Conservation (phyloP, 2,329 filamentous ascomycete genomes). For the Sporothrix schenckii region DNA sequence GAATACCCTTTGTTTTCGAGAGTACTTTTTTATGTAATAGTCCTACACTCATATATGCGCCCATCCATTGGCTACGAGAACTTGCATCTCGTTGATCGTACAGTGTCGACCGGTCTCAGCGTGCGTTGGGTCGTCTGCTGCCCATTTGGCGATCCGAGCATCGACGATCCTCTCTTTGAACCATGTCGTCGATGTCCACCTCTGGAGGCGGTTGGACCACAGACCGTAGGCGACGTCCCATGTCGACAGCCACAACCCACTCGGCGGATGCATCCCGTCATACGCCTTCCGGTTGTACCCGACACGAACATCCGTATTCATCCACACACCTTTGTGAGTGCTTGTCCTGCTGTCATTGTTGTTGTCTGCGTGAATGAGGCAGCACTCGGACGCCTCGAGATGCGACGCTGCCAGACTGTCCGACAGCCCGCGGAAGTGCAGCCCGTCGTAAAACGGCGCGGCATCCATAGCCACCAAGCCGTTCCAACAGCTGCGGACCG, state of each 20-base stretch:
- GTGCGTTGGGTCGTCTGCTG: neutral
- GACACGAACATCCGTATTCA: conserved; percentile 4
- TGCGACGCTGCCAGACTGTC: neutral
- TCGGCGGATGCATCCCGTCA: neutral
- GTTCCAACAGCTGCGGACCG: conserved; percentile 16
- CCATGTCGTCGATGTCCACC: neutral
- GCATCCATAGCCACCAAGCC: conserved; percentile 20
- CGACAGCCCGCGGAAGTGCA: neutral
- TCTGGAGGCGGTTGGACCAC: neutral
- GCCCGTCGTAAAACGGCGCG: neutral
- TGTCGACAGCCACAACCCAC: neutral
- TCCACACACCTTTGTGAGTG: neutral
- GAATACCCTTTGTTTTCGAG: too few species aligned
- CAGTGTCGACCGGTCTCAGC: neutral
- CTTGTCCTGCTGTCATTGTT: neutral
- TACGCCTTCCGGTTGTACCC: neutral
- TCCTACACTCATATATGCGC: conserved; percentile 5
- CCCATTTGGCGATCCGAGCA: neutral
- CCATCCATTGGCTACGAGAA: conserved; percentile 5
- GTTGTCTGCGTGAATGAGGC: conserved; percentile 3
- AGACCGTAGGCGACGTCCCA: neutral
- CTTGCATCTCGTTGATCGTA: conserved; percentile 10
- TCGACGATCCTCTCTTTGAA: neutral
- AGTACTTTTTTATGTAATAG: neutral
- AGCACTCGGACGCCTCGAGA: conserved; percentile 11